Evolutionary conservation across 148 eudicot genomes (phyloP).

Genomic region (Spergularia bocconei): DNA sequence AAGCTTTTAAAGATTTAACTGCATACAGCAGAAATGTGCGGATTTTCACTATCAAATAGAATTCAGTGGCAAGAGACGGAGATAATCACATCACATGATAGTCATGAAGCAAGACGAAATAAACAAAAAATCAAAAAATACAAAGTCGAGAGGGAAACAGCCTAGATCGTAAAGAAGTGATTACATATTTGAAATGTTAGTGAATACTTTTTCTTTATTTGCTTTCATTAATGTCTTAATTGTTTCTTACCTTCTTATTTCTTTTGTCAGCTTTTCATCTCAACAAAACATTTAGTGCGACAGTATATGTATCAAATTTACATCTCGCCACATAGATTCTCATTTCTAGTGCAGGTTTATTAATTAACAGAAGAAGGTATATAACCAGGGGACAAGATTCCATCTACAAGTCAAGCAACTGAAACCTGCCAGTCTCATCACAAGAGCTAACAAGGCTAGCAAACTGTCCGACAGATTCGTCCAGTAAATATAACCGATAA

Average conservation of each 20-base stretch:
- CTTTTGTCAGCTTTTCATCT: too few species aligned
- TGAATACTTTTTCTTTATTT: too few species aligned
- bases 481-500: not conserved
- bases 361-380: too few species aligned
- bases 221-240: too few species aligned
- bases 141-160: not conserved
- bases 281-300: too few species aligned
- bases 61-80: not conserved
- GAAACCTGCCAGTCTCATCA: not conserved
- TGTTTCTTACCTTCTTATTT: too few species aligned
- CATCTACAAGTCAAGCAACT: too few species aligned
- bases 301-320: too few species aligned
- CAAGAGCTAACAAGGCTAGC: not conserved
- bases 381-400: not conserved
- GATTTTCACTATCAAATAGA: not conserved
- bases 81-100: not conserved
- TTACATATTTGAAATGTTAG: too few species aligned
- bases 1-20: constrained; percentile 45
- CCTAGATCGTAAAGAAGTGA: too few species aligned
- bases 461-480: not conserved
- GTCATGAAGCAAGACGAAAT: not conserved
- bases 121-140: not conserved
- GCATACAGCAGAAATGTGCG: constrained; percentile 21
- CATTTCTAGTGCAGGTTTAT: too few species aligned
- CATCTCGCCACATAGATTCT: too few species aligned